Conservation (phyloP, 106 monocot species). For the Hemerocallis citrina region DNA sequence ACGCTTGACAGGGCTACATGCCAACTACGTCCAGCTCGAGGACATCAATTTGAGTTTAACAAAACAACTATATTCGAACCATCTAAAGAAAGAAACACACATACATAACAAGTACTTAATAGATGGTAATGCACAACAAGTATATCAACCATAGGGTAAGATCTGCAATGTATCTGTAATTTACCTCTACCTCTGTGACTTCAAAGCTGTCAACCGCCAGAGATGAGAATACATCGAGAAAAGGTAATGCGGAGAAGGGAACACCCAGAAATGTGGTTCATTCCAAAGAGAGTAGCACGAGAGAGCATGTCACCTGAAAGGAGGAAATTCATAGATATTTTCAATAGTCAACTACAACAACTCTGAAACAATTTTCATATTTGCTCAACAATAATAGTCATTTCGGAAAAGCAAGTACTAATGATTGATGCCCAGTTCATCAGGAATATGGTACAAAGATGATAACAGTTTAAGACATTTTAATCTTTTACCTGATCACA, state of each 20-base stretch:
- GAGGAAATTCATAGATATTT: background rate
- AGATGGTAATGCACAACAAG: background rate
- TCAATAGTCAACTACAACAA: background rate
- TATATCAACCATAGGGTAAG: no score
- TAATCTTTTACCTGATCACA: conserved; percentile 11
- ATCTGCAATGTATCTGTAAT: no score
- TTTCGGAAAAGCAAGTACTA: background rate
- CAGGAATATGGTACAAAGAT: background rate
- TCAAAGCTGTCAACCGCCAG: no score
- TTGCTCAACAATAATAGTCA: background rate
- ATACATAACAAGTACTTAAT: background rate
- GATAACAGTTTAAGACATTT: background rate
- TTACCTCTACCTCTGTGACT: no score
- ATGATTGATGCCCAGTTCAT: background rate
- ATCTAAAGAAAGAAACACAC: no score
- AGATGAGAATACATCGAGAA: no score
- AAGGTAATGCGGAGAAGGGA: no score
- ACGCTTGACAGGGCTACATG: background rate
- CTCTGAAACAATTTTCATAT: background rate
- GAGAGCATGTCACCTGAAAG: background rate
- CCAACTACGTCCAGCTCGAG: conserved; percentile 4
- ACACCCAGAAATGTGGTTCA: no score
- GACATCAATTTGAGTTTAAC: background rate
- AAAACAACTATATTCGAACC: no score
- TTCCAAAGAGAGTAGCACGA: no score